Percentiles rank a stretch among this genome's conserved stretches.
Conservation (phyloP, 768 basidiomycete species). For the Phylloporus rhodoxanthus region DNA sequence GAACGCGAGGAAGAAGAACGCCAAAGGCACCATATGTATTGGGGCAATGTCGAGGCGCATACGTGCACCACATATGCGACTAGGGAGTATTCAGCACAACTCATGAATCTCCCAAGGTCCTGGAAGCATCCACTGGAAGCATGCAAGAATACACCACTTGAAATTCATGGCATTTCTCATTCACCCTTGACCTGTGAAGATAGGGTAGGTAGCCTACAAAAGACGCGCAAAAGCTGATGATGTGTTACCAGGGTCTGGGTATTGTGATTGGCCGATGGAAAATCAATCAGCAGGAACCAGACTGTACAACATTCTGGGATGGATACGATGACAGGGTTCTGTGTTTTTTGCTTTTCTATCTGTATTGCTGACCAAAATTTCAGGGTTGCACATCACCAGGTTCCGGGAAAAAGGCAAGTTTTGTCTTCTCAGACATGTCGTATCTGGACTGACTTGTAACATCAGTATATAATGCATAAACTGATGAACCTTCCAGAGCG, state of each 20-base stretch:
- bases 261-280: conserved; percentile 25
- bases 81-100: conserved; percentile 25
- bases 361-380: background rate
- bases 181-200: conserved; percentile 22
- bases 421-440: background rate
- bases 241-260: conserved; percentile 9
- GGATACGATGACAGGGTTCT: conserved; percentile 24
- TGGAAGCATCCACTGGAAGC: conserved; percentile 18
- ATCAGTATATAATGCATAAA: conserved; percentile 24
- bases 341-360: background rate
- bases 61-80: conserved; percentile 25
- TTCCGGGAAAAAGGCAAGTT: conserved; percentile 18
- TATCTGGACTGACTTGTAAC: background rate
- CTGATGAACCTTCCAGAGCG: conserved; percentile 22
- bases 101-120: conserved; percentile 24
- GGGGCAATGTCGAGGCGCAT: conserved; percentile 14
- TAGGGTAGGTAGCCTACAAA: conserved; percentile 3
- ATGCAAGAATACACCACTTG: conserved; percentile 18
- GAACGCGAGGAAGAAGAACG: conserved; percentile 22
- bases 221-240: background rate
- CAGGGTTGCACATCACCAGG: conserved; percentile 24
- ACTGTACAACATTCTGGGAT: conserved; percentile 24
- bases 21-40: conserved; percentile 19
- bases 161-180: conserved; percentile 18
- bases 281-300: conserved; percentile 23